These are phyloP conservation scores for Glaciozyma martinii DNA, from an alignment of 768 basidiomycete genomes.

Conservation along the genomic window DNA sequence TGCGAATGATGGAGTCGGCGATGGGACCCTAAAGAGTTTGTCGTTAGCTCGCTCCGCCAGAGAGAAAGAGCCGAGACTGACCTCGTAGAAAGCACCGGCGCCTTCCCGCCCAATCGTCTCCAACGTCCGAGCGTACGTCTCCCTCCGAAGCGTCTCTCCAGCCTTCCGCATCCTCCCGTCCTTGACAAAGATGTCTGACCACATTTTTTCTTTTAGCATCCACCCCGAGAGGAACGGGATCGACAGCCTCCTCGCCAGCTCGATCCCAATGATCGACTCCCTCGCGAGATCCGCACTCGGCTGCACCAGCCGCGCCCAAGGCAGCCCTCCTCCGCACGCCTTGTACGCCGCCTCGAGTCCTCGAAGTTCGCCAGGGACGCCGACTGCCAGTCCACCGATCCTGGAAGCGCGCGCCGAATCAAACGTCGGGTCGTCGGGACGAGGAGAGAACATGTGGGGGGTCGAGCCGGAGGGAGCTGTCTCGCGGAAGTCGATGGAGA, in stretches of 20 bases:
- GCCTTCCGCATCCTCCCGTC: conserved; percentile 58
- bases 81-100: conserved; percentile 71
- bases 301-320: conserved; percentile 67
- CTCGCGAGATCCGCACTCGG: conserved; percentile 64
- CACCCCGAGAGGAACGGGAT: conserved; percentile 43
- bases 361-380: conserved; percentile 79
- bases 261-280: conserved; percentile 50
- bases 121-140: conserved; percentile 70
- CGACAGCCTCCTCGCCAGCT: conserved; percentile 64
- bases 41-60: conserved; percentile 5
- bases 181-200: conserved; percentile 75
- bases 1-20: conserved; percentile 65
- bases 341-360: conserved; percentile 76
- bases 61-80: conserved; percentile 34
- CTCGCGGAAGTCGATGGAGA: conserved; percentile 73
- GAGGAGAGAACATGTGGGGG: conserved; percentile 52
- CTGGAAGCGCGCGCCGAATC: conserved; percentile 46
- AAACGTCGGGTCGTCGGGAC: conserved; percentile 21
- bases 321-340: conserved; percentile 63
- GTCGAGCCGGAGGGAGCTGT: conserved; percentile 66
- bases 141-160: conserved; percentile 64
- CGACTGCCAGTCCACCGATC: conserved; percentile 77
- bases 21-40: conserved; percentile 53
- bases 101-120: conserved; percentile 64
- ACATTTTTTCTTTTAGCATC: conserved; percentile 62